phyloP scores from a whole-genome alignment of 2,329 filamentous ascomycete genomes.

The Exophiala lecanii-corni region DNA sequence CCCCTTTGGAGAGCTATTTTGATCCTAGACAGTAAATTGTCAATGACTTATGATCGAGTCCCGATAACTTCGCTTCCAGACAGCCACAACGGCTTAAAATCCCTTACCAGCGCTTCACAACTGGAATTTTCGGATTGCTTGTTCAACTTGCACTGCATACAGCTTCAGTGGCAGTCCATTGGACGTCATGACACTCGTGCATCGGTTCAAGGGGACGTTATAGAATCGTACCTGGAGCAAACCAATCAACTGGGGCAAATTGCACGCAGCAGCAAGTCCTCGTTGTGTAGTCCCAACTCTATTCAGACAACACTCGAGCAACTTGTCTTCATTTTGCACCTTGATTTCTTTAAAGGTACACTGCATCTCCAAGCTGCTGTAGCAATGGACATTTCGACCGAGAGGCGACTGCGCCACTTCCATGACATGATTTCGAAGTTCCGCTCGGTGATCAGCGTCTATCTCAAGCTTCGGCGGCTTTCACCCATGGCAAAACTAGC shows the following conservation, averaged over 20 bases:
- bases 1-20: slow-evolving; percentile 2
- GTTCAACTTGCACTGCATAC: slow-evolving; percentile 3
- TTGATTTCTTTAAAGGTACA: slow-evolving; percentile 3
- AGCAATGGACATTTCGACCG: background rate
- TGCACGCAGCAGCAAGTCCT: slow-evolving; percentile 1
- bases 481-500: background rate
- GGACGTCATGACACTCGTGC: background rate
- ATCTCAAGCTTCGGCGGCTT: slow-evolving; percentile 4
- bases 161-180: slow-evolving; percentile 2
- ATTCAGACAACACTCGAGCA: slow-evolving; percentile 2
- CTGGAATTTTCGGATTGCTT: background rate
- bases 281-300: slow-evolving; percentile 3
- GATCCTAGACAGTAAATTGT: slow-evolving; percentile 4
- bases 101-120: background rate
- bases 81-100: slow-evolving; percentile 1
- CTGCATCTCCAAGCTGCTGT: slow-evolving; percentile 3
- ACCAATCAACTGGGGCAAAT: slow-evolving; percentile 3
- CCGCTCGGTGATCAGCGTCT: slow-evolving; percentile 1
- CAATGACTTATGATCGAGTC: slow-evolving; percentile 3
- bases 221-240: slow-evolving; percentile 2
- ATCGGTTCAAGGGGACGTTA: background rate
- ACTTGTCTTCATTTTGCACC: slow-evolving; percentile 2
- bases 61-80: background rate
- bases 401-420: slow-evolving; percentile 2
- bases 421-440: slow-evolving; percentile 2